Evolutionary conservation across 495 filamentous ascomycete genomes (phyloP).

Genomic region (Beverwykella pulmonaria): DNA sequence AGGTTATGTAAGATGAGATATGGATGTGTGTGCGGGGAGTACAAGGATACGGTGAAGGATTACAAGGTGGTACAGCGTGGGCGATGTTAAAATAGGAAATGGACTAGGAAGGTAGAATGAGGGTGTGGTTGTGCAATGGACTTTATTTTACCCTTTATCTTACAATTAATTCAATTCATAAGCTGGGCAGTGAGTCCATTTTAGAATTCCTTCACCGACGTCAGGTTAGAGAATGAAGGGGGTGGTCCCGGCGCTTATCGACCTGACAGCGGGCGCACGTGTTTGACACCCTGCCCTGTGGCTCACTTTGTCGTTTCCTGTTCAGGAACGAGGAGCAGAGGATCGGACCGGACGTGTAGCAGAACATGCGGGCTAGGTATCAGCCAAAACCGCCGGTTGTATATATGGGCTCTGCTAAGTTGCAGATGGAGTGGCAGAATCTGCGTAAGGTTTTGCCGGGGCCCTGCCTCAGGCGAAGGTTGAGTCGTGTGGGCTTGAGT

Average conservation of each 20-base stretch:
- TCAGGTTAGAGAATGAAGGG: too few species aligned
- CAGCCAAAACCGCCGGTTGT: constrained; percentile 10
- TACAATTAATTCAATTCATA: too few species aligned
- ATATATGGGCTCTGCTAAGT: background rate
- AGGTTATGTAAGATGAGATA: background rate
- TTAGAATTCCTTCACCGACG: background rate
- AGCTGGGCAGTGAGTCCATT: background rate
- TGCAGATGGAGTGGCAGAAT: background rate
- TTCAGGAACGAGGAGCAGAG: constrained; percentile 19
- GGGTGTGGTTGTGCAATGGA: too few species aligned
- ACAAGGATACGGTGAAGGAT: background rate
- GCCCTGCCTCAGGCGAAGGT: background rate
- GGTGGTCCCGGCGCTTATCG: constrained; percentile 7
- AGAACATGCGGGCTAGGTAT: constrained; percentile 12
- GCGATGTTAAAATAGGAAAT: background rate
- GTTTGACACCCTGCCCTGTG: constrained; percentile 4
- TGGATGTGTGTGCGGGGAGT: background rate
- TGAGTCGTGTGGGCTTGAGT: background rate
- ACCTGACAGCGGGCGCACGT: constrained; percentile 6
- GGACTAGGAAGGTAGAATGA: background rate
- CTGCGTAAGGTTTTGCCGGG: background rate
- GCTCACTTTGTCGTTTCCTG: background rate
- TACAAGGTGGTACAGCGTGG: background rate
- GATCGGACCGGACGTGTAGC: constrained; percentile 18
- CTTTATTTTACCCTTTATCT: too few species aligned